Evolutionary conservation across 2,329 filamentous ascomycete species (phyloP).

Genomic region (Aureobasidium vineae): DNA sequence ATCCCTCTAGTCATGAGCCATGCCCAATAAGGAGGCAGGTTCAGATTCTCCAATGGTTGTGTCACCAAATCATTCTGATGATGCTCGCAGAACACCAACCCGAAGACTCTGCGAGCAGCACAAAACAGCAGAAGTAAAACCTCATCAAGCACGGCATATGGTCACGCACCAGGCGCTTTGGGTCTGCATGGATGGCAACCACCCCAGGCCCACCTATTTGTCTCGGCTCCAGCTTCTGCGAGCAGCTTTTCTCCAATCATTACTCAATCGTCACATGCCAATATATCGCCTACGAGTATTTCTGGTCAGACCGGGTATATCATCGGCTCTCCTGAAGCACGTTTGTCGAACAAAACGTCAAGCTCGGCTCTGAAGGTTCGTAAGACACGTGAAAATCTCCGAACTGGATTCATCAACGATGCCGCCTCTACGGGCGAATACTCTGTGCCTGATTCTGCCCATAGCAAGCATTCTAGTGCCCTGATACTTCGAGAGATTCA

Average conservation of each 20-base stretch:
- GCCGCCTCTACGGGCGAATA: background rate
- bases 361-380: conserved; percentile 38
- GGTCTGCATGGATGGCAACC: conserved; percentile 11
- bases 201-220: conserved; percentile 25
- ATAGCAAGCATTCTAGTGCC: background rate
- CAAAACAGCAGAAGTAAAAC: background rate
- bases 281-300: background rate
- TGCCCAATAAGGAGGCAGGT: conserved; percentile 23
- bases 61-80: background rate
- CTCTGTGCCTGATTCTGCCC: background rate
- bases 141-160: conserved; percentile 1
- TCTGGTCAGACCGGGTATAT: background rate
- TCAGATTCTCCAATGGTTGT: too few species aligned
- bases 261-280: background rate
- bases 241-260: background rate
- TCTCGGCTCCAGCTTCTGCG: background rate
- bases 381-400: conserved; percentile 40
- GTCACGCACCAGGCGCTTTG: conserved; percentile 1
- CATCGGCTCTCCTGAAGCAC: background rate
- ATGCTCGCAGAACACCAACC: conserved; percentile 4
- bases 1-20: background rate
- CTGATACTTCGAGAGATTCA: conserved; percentile 5
- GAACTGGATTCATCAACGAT: conserved; percentile 22
- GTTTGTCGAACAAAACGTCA: conserved; percentile 3
- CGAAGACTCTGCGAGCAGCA: conserved; percentile 1